phyloP scores from a whole-genome alignment of 2,329 filamentous ascomycete species.

The Penicillium sp. region DNA sequence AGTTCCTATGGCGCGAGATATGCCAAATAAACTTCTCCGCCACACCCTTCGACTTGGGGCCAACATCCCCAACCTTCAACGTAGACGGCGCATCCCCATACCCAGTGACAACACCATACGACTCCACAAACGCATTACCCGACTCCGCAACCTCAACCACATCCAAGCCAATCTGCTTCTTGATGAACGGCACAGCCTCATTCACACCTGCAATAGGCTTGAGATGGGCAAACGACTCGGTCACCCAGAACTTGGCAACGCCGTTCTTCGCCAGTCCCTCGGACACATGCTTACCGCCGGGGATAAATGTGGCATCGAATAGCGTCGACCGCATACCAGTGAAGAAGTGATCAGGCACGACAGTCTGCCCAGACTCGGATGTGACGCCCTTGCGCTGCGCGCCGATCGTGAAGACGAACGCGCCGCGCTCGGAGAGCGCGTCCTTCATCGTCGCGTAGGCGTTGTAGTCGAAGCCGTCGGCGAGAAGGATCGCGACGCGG shows the following conservation, averaged over 20 bases:
- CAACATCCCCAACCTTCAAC: conserved; percentile 53
- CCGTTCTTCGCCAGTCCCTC: conserved; percentile 66
- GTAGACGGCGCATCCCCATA: conserved; percentile 24
- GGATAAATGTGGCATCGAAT: conserved; percentile 78
- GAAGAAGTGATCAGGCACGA: conserved; percentile 74
- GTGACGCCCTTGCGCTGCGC: conserved; percentile 67
- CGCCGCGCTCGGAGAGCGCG: conserved; percentile 62
- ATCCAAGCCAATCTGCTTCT: conserved; percentile 30
- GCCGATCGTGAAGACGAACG: conserved; percentile 72
- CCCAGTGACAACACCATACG: conserved; percentile 40
- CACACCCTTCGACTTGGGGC: conserved; percentile 67
- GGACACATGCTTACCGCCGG: conserved; percentile 65
- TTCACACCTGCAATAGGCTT: conserved; percentile 75
- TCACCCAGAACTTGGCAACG: conserved; percentile 72
- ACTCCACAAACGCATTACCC: conserved; percentile 25
- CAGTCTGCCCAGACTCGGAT: conserved; percentile 59
- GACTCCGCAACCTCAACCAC: conserved; percentile 28
- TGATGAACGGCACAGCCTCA: conserved; percentile 36
- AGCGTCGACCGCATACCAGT: conserved; percentile 75
- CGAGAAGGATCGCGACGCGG: conserved; percentile 73
- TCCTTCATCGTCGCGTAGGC: conserved; percentile 67
- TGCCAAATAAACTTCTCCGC: conserved; percentile 68
- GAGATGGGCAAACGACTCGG: conserved; percentile 78
- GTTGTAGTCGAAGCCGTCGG: conserved; percentile 71
- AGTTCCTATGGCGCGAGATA: conserved; percentile 73